phyloP scores from a whole-genome alignment of 345 rosid genomes.

The Reutealis trisperma region DNA sequence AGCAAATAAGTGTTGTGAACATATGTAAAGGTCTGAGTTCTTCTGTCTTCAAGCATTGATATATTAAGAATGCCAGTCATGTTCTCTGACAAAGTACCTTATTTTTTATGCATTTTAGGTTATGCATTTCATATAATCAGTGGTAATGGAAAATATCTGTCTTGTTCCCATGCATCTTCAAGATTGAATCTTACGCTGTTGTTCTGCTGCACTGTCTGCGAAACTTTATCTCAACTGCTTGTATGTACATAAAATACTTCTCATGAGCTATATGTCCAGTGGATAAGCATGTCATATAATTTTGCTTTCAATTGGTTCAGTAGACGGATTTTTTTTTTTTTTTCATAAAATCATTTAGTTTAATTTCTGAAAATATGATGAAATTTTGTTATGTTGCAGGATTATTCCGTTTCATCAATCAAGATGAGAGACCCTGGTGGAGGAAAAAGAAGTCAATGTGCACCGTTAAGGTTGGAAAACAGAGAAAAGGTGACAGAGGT shows the following conservation, averaged over 20 bases:
- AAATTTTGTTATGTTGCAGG: constrained; percentile 34
- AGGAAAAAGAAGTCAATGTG: constrained; percentile 44
- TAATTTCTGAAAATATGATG: neutral
- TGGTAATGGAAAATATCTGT: neutral
- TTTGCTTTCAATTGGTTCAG: neutral
- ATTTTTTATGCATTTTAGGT: neutral
- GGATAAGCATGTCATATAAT: neutral
- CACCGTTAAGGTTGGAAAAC: constrained; percentile 33
- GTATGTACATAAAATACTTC: neutral
- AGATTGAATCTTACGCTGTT: neutral
- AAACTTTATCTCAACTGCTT: neutral
- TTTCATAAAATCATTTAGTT: neutral
- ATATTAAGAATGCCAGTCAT: neutral
- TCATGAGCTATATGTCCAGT: neutral
- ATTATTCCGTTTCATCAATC: constrained; percentile 58
- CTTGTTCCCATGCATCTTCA: neutral
- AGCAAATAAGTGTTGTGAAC: neutral
- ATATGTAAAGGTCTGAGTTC: neutral
- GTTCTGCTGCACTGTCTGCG: neutral
- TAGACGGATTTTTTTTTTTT: neutral
- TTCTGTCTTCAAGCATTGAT: neutral
- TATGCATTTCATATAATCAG: neutral
- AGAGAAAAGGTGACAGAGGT: constrained; percentile 50
- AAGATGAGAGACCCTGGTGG: constrained; percentile 52
- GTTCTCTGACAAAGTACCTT: neutral